Conservation (phyloP, 495 filamentous ascomycete species). For the Gamarada debralockiae region DNA sequence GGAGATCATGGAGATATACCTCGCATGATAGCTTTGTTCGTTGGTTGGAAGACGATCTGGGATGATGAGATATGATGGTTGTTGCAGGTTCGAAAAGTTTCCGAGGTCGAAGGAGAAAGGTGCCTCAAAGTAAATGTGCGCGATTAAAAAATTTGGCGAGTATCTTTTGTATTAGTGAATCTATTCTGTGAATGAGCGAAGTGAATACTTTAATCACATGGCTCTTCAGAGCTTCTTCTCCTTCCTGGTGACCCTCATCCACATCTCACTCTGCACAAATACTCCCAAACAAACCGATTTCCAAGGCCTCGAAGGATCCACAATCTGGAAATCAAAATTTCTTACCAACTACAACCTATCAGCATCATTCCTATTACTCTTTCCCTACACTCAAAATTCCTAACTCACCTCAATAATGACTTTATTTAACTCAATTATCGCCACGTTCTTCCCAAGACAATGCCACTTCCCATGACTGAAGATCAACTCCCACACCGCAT, state of each 20-base stretch:
- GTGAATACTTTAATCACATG: too few relatives aligned
- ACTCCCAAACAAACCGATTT: not conserved
- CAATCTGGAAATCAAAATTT: conserved; percentile 6
- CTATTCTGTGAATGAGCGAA: too few relatives aligned
- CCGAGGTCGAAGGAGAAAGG: too few relatives aligned
- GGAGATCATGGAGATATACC: too few relatives aligned
- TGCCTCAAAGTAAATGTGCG: too few relatives aligned
- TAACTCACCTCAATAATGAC: conserved; percentile 46
- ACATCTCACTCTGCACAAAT: conserved; percentile 2
- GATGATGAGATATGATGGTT: not conserved
- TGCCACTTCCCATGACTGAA: conserved; percentile 39
- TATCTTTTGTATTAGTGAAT: too few relatives aligned
- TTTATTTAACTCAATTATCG: conserved; percentile 48
- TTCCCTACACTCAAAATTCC: too few relatives aligned
- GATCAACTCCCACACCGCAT: conserved; percentile 23
- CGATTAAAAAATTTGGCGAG: too few relatives aligned
- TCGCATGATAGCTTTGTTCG: too few relatives aligned
- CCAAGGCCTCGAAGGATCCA: conserved; percentile 1
- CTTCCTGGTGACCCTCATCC: not conserved
- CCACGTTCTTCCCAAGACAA: conserved; percentile 23
- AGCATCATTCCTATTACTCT: not conserved
- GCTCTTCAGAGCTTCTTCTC: conserved; percentile 12
- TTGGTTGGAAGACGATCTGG: not conserved
- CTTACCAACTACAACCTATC: not conserved
- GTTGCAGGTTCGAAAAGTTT: too few relatives aligned